Base-by-base conservation (phyloP, 345 rosid genomes). In the Pseudoturritis turrita region DNA sequence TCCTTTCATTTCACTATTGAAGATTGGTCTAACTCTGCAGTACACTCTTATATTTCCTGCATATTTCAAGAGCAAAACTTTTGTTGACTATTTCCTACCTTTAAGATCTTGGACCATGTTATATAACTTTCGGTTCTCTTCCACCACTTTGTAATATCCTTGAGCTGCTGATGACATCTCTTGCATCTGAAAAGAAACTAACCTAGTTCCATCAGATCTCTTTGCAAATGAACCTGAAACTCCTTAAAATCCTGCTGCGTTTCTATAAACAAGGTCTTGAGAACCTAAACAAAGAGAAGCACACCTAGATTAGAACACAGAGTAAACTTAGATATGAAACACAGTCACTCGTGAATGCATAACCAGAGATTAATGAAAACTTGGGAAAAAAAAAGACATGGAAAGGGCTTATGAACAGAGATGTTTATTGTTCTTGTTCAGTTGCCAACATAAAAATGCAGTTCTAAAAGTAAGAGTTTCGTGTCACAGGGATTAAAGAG, bases 91-190 rank as follows among this genome's bases (percentile, higher is more conserved):
- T 37, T 62, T 55, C 74, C 19, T 79, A 91, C 99, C 99, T 91
- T 91, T 91, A 81, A 95, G 84, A 84, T 95, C 99, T 77, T 95
- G 99, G 69, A 95, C 96, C 94, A 89, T 83, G 87, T 91, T 95
- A 80, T 88, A 87, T 57, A 91, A 73, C 19, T 83, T 89, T 66
- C 91, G 77, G 84, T 95, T 95, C 77, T 95, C 99, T 80, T 85
- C 83, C 71, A 91, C 82, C 47, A 91, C 97, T 70, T 77, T 92
- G 74, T 87, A 83, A 79, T 91, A 91, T 36, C 97, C 94, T 73
- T 77, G 84, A 66, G 99, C 94, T 69, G 90, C 93, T 52, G 80
- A 68, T 63, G 98, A 87, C 96, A 95, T 89, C 78, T 89, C 92
- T 68, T 87, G 85, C 37, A 91, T 86, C 75, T 81, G 90, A 15